These are phyloP conservation scores for Acanthamoeba rhysodes DNA, from an alignment of 208 protist genomes.

Conservation along the genomic window DNA sequence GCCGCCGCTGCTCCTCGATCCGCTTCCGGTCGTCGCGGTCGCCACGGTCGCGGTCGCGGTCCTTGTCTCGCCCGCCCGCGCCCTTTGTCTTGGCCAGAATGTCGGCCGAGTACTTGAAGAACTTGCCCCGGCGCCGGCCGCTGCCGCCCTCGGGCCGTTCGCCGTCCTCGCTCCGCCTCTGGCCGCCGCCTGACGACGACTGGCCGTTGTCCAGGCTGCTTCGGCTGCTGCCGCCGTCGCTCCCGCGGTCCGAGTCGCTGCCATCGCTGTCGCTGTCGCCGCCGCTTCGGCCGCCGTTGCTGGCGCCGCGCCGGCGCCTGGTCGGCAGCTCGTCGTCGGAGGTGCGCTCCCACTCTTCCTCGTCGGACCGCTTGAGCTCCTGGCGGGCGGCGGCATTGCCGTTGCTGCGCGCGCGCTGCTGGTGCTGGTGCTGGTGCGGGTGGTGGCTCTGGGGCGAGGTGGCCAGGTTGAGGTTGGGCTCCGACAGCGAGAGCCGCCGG, in stretches of 20 bases:
- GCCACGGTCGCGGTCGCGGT: background rate
- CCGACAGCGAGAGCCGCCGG: background rate
- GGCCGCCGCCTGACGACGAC: no score
- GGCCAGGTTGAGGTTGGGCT: background rate
- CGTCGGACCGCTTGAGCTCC: background rate
- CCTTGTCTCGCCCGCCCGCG: background rate
- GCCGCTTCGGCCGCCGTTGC: background rate
- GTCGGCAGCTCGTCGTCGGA: background rate
- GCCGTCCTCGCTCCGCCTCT: background rate
- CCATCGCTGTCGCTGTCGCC: background rate
- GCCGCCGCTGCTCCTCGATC: background rate
- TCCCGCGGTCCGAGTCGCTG: background rate
- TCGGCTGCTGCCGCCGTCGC: background rate
- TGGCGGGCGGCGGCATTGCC: background rate
- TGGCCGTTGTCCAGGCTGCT: background rate
- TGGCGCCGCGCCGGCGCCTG: background rate
- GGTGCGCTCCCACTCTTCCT: background rate
- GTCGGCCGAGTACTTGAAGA: slow-evolving; percentile 30
- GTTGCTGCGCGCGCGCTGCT: background rate
- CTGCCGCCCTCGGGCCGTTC: background rate
- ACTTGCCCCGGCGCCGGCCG: background rate
- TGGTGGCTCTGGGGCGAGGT: background rate
- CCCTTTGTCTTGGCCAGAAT: background rate
- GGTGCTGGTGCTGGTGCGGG: background rate
- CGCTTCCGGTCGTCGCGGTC: background rate